These are phyloP conservation scores for Malus hybrid DNA, from an alignment of 331 rosid genomes.

Conservation along the genomic window DNA sequence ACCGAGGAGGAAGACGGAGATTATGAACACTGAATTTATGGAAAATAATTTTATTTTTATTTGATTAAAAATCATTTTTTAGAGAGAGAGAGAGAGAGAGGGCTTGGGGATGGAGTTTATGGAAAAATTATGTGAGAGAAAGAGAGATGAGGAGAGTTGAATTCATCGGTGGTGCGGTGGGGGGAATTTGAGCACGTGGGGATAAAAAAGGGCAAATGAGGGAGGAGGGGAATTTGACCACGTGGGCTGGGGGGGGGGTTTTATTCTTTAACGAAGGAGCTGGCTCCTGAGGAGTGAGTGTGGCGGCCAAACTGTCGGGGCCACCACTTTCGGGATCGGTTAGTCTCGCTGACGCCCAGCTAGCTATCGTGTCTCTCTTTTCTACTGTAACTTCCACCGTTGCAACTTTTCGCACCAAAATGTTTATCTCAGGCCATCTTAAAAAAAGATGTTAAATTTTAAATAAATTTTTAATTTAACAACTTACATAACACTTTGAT, in stretches of 20 bases:
- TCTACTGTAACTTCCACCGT: background rate
- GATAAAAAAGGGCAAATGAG: background rate
- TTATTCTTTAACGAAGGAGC: background rate
- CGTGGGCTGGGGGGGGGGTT: constrained; percentile 27
- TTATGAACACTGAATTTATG: background rate
- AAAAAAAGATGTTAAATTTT: too few relatives aligned
- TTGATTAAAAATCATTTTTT: background rate
- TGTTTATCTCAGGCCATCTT: background rate
- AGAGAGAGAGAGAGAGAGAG: background rate
- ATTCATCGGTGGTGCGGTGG: background rate
- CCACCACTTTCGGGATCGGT: background rate
- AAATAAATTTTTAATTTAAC: too few relatives aligned
- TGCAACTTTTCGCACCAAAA: background rate
- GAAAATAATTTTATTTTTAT: constrained; percentile 11
- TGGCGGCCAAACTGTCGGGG: background rate
- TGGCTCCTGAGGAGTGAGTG: background rate
- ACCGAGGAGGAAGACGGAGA: background rate
- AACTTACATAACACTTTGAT: too few relatives aligned
- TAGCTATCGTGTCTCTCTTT: background rate
- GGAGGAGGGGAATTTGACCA: constrained; percentile 33
- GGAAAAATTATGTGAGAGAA: background rate
- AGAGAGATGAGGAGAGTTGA: background rate
- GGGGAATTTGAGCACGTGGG: constrained; percentile 23
- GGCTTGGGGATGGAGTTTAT: background rate
- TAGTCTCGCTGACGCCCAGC: background rate